phyloP scores from a whole-genome alignment of 371 early-diverging fungal genomes.

The Rhizopus delemar region DNA sequence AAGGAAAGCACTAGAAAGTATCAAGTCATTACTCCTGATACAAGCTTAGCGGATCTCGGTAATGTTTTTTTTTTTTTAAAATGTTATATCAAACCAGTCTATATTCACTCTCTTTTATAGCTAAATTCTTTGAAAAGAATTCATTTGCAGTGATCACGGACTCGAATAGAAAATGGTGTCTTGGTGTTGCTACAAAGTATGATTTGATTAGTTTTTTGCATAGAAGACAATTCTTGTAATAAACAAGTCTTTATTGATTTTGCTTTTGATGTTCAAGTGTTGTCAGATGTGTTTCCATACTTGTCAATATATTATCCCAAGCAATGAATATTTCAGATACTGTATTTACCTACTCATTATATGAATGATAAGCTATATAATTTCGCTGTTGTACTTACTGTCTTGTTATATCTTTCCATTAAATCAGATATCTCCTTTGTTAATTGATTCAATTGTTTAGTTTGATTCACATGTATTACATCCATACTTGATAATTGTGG shows the following conservation, averaged over 20 bases:
- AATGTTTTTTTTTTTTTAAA: slow-evolving; percentile 14
- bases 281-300: slow-evolving; percentile 56
- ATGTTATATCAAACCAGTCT: neutral
- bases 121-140: slow-evolving; percentile 74
- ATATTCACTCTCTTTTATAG: slow-evolving; percentile 22
- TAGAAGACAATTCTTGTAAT: slow-evolving; percentile 48
- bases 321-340: slow-evolving; percentile 65
- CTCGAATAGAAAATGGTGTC: slow-evolving; percentile 75
- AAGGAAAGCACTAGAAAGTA: slow-evolving; percentile 43
- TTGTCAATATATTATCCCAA: slow-evolving; percentile 61
- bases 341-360: slow-evolving; percentile 54
- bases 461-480: slow-evolving; percentile 53
- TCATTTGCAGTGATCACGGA: slow-evolving; percentile 86
- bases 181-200: slow-evolving; percentile 83
- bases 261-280: slow-evolving; percentile 46
- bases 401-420: slow-evolving; percentile 56
- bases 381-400: slow-evolving; percentile 34
- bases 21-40: slow-evolving; percentile 78
- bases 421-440: slow-evolving; percentile 47
- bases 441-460: slow-evolving; percentile 38
- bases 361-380: neutral
- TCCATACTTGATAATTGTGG: slow-evolving; percentile 51
- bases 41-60: slow-evolving; percentile 77
- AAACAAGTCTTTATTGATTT: neutral
- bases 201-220: slow-evolving; percentile 73